phyloP scores from a whole-genome alignment of 2,329 filamentous ascomycete genomes.

The Emydomyces testavorans region DNA sequence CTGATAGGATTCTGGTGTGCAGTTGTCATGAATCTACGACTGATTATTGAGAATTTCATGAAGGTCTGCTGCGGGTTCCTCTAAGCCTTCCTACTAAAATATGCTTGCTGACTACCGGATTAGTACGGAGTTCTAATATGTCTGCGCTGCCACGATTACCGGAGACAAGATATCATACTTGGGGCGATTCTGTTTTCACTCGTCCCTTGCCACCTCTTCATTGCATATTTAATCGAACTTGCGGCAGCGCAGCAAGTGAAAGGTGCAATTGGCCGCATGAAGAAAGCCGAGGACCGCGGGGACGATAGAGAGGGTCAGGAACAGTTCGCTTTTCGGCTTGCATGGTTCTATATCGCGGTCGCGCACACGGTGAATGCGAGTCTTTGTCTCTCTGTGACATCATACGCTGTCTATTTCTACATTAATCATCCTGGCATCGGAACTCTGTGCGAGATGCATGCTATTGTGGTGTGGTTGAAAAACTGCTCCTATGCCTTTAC shows the following conservation, averaged over 20 bases:
- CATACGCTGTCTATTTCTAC: constrained; percentile 75
- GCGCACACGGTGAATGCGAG: constrained; percentile 76
- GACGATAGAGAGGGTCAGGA: constrained; percentile 42
- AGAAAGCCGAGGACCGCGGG: constrained; percentile 41
- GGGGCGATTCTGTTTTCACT: constrained; percentile 70
- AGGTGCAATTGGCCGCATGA: constrained; percentile 48
- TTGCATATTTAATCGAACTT: constrained; percentile 81
- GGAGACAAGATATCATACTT: constrained; percentile 61
- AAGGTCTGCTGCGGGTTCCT: constrained; percentile 48
- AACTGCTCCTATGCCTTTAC: constrained; percentile 92
- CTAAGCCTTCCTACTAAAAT: too few relatives aligned
- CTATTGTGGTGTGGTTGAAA: constrained; percentile 92
- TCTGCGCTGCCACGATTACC: constrained; percentile 78
- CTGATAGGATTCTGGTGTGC: constrained; percentile 5
- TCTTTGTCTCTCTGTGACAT: constrained; percentile 67
- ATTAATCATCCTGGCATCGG: constrained; percentile 91
- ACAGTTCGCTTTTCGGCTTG: constrained; percentile 53
- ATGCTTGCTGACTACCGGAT: constrained; percentile 3
- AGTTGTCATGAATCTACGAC: constrained; percentile 85
- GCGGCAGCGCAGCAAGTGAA: constrained; percentile 70
- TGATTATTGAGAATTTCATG: constrained; percentile 94
- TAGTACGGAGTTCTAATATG: constrained; percentile 94
- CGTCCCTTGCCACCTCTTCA: constrained; percentile 80
- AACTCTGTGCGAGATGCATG: constrained; percentile 79
- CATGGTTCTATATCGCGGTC: constrained; percentile 70